These are phyloP conservation scores for Colletotrichum destructivum DNA, from an alignment of 2,329 filamentous ascomycete genomes.

Conservation along the genomic window DNA sequence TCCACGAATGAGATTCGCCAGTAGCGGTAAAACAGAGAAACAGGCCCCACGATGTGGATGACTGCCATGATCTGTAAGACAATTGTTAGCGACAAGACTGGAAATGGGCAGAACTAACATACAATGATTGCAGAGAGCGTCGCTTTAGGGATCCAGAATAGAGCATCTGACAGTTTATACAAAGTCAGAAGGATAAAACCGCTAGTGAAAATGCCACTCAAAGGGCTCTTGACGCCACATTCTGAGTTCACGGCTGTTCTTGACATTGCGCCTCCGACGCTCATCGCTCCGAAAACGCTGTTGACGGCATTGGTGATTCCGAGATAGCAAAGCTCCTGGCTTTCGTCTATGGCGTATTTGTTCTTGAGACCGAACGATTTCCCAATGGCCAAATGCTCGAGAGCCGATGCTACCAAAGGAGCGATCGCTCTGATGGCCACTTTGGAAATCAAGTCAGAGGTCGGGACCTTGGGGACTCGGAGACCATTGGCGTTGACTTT, in stretches of 20 bases:
- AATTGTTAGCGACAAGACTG: slow-evolving; percentile 5
- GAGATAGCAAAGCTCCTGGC: slow-evolving; percentile 76
- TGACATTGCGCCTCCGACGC: slow-evolving; percentile 77
- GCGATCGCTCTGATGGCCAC: slow-evolving; percentile 70
- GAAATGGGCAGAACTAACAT: slow-evolving; percentile 44
- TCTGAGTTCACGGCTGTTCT: slow-evolving; percentile 78
- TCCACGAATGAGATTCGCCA: slow-evolving; percentile 77
- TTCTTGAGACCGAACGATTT: slow-evolving; percentile 75
- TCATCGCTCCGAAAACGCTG: slow-evolving; percentile 75
- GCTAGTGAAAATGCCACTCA: slow-evolving; percentile 73
- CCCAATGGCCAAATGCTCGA: slow-evolving; percentile 77
- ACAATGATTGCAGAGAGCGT: slow-evolving; percentile 75
- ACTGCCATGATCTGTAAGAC: slow-evolving; percentile 70
- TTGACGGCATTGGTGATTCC: slow-evolving; percentile 75
- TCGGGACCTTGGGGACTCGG: slow-evolving; percentile 63
- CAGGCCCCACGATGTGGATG: slow-evolving; percentile 72
- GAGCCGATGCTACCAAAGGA: slow-evolving; percentile 72
- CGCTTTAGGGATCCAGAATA: slow-evolving; percentile 79
- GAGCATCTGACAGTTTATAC: slow-evolving; percentile 71
- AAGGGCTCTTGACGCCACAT: slow-evolving; percentile 73
- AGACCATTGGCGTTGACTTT: slow-evolving; percentile 72
- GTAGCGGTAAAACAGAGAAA: slow-evolving; percentile 73
- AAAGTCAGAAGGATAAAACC: slow-evolving; percentile 74
- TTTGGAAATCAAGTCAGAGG: slow-evolving; percentile 64
- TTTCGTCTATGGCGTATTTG: slow-evolving; percentile 74